Evolutionary conservation across 1,284 basidiomycete genomes (phyloP), one percentile per base, ranked within the genome.

Genomic region (Malassezia caprae): DNA sequence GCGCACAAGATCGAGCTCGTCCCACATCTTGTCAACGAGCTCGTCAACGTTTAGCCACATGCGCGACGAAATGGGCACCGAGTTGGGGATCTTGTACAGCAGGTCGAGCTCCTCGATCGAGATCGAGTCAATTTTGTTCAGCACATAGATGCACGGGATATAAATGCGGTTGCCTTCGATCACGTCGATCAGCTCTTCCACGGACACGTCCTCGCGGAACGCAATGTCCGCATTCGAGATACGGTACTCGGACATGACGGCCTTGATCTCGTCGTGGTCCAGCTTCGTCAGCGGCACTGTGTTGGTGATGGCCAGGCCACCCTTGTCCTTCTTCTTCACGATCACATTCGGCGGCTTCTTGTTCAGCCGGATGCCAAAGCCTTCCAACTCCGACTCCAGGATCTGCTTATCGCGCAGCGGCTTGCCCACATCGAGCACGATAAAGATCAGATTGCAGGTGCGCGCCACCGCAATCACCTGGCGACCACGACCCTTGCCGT

Each of bases 1-100:
- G 19, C 75, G 57, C 51, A 89, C 87, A 24, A 70, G 61, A 53
- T 63, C 53, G 8, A 75, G 59, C 45, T 68, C 62, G 41, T 69
- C 56, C 75, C 75, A 76, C 68, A 76, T 75, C 48, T 72, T 73
- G 60, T 90, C 86, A 52, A 88, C 82, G 41, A 98, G 80, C 75
- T 99, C 94, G 76, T 98, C 94, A 66, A 98, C 80, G 77, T 98
- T 98, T 68, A 96, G 80, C 93, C 93, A 98, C 72, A 90, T 84
- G 60, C 83, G 82, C 8, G 88, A 90, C 15, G 88, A 90, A 72
- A 99, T 82, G 4, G 94, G 94, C 6, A 96, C 93, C 56, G 88
- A 90, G 76, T 88, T 83, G 15, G 94, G 94, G 64, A 98, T 96
- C 77, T 78, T 80, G 75, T 77, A 91, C 77, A 99, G 78, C 49